Percentiles rank a stretch among this genome's conserved stretches.
Evolutionary conservation across 2,329 filamentous ascomycete genomes (phyloP).

Genomic region (Mollisiaceae sp.): DNA sequence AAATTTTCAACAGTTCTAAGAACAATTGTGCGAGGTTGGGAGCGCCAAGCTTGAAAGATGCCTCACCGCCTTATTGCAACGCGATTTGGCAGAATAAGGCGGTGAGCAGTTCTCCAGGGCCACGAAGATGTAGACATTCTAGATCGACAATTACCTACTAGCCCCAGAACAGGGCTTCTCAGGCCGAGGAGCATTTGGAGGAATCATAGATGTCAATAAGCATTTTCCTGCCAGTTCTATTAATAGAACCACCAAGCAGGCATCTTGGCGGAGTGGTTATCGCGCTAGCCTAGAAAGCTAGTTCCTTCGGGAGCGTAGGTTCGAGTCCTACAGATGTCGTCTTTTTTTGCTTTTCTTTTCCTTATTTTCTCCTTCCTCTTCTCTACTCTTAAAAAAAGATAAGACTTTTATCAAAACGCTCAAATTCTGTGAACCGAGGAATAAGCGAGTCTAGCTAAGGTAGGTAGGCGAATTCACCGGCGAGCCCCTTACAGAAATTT

Average conservation of each 20-base stretch:
- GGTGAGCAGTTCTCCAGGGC: too few species aligned
- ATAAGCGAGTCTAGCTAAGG: not conserved
- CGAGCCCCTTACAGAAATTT: not conserved
- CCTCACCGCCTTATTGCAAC: too few species aligned
- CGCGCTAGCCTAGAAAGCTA: constrained; percentile 13
- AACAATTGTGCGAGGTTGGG: too few species aligned
- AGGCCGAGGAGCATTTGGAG: not conserved
- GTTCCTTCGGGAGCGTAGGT: constrained; percentile 10
- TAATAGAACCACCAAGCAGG: not conserved
- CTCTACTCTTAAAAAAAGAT: not conserved
- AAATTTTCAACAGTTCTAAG: too few species aligned
- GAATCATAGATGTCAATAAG: not conserved
- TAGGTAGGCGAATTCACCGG: not conserved
- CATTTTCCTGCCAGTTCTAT: not conserved
- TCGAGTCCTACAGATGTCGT: constrained; percentile 4
- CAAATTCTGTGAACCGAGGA: not conserved
- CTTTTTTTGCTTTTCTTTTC: not conserved
- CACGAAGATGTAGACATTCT: too few species aligned
- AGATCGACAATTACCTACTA: too few species aligned
- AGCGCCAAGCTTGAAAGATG: too few species aligned
- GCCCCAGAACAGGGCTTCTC: too few species aligned
- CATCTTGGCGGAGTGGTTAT: constrained; percentile 10
- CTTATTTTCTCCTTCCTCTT: not conserved
- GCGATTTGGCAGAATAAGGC: too few species aligned
- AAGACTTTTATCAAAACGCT: not conserved